phyloP scores from a whole-genome alignment of 2,329 filamentous ascomycete species.

The Stagonosporopsis chrysanthemi region DNA sequence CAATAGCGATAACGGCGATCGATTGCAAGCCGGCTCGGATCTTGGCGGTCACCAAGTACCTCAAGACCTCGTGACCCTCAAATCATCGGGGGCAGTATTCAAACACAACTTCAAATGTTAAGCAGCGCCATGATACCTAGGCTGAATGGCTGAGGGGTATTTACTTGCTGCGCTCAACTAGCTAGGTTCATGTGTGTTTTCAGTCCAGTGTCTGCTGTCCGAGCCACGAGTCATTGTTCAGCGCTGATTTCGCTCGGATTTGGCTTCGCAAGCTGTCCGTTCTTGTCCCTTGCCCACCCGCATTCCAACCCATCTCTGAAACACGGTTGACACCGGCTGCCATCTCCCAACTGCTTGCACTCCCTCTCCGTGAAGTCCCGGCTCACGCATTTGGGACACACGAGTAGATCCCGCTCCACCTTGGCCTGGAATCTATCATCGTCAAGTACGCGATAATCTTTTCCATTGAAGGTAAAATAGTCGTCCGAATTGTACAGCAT shows the following conservation, averaged over 20 bases:
- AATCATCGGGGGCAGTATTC: background rate
- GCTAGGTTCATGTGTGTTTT: too few species aligned
- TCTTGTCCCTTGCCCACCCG: conserved; percentile 16
- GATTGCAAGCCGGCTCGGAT: background rate
- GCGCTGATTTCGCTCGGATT: background rate
- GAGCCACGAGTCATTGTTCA: background rate
- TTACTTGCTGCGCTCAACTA: background rate
- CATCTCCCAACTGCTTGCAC: conserved; percentile 28
- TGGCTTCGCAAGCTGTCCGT: conserved; percentile 9
- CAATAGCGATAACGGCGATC: conserved; percentile 12
- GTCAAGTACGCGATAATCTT: conserved; percentile 35
- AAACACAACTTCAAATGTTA: background rate
- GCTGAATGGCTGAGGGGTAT: background rate
- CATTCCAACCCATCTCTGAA: conserved; percentile 15
- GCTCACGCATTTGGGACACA: conserved; percentile 23
- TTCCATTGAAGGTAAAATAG: conserved; percentile 38
- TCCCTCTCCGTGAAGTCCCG: conserved; percentile 17
- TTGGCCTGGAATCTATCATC: conserved; percentile 31
- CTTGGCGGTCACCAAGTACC: background rate
- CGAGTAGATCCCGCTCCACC: conserved; percentile 19
- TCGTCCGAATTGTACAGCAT: conserved; percentile 40
- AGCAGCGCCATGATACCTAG: background rate
- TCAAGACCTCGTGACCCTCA: background rate
- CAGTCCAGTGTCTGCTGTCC: background rate
- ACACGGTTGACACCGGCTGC: conserved; percentile 27